Evolutionary conservation across 768 basidiomycete genomes (phyloP), one percentile per base, ranked within the genome.

Genomic region (Mycena pura): DNA sequence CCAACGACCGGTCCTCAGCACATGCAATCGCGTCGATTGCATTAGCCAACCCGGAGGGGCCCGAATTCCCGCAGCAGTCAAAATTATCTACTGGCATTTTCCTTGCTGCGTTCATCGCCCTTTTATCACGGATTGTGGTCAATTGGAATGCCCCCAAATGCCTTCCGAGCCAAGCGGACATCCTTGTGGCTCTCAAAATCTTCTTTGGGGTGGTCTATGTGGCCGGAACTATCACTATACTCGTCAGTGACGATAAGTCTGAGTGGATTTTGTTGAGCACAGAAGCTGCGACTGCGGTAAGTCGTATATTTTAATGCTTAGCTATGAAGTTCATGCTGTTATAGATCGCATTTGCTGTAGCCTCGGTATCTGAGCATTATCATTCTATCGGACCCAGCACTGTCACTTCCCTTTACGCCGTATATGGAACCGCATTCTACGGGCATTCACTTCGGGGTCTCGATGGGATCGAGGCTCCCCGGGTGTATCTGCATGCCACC

Each of bases 311-410:
- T 22, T 36, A 21, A 25, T 19, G 22, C 15, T 14, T 21, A 24
- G 19, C 8, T 27, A 17, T 36, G 14, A 55, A 7, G 49, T 22
- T 38, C 27, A 31, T 49, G 6, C 3, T 40, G 32, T 25, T 25
- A 13, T 22, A 60, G 57, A 28, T 60, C 41, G n/a, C 34, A 17
- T 60, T 60, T 39, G 19, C 31, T 17, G 15, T 38, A 10, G 57
- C n/a, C 48, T 59, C 57, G 15, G 27, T 59, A 28, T 52, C 50
- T 15, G 54, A 55, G 32, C 54, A 55, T 28, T 55, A 55, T 46
- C 54, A 55, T 38, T 55, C 54, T 24, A 50, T 59, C 31, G 48
- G 14, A 25, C 57, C 57, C 9, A 59, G 57, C 40, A 51, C 57
- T 34, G 8, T 45, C 13, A 51, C 57, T 5, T 34, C 48, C 32